Evolutionary conservation across 139 green algal genomes (phyloP).

Genomic region (Ettlia oleoabundans): DNA sequence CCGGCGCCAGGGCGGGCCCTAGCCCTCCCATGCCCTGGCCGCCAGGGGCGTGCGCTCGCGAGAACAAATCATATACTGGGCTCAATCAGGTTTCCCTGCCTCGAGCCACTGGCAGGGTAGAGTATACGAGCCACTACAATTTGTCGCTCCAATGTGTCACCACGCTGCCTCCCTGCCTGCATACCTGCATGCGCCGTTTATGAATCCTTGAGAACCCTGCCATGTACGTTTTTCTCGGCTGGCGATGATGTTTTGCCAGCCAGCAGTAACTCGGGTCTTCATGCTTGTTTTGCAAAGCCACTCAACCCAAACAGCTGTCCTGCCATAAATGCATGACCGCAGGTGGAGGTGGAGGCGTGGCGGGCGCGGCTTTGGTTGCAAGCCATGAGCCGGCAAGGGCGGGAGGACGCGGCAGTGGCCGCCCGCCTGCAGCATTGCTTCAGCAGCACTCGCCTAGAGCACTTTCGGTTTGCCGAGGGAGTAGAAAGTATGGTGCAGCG

Average conservation of each 20-base stretch:
- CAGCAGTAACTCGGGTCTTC: neutral
- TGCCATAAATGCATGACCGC: too few species aligned
- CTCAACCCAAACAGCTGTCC: neutral
- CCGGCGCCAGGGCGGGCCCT: neutral
- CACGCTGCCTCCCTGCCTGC: too few species aligned
- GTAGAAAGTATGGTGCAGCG: conserved; percentile 36
- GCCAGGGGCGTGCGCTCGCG: neutral
- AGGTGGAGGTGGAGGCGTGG: conserved; percentile 51
- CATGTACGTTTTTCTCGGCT: too few species aligned
- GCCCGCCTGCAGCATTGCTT: conserved; percentile 41
- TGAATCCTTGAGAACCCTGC: too few species aligned
- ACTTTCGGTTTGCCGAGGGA: conserved; percentile 35
- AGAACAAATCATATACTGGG: neutral
- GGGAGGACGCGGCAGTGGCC: neutral
- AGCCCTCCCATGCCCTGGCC: neutral
- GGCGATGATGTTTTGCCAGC: neutral
- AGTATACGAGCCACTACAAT: conserved; percentile 40
- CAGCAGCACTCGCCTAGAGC: conserved; percentile 19
- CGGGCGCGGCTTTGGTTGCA: conserved; percentile 40
- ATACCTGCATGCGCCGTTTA: too few species aligned
- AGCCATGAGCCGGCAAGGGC: conserved; percentile 25
- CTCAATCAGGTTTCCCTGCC: conserved; percentile 55
- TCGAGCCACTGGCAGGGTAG: conserved; percentile 41
- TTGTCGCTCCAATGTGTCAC: too few species aligned
- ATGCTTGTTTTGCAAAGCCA: neutral